Conservation (phyloP, 441 rosid species). For the Eutrema salsugineum region DNA sequence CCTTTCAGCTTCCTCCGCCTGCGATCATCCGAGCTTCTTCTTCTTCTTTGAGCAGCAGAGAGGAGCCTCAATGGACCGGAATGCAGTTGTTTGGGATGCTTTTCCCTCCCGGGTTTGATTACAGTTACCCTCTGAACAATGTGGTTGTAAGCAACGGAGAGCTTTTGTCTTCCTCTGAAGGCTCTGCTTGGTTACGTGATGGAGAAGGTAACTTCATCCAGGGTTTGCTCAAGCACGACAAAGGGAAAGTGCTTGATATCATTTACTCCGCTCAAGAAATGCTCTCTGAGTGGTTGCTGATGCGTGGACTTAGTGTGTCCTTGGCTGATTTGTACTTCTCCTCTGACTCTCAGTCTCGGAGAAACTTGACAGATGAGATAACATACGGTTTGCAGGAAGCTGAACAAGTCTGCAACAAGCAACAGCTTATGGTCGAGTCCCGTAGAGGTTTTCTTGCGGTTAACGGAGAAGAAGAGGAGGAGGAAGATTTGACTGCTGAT, state of each 20-base stretch:
- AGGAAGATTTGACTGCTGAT: constrained; percentile 38
- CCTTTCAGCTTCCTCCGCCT: constrained; percentile 39
- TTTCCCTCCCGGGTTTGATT: constrained; percentile 66
- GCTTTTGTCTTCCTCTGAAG: constrained; percentile 60
- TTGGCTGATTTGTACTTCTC: constrained; percentile 70
- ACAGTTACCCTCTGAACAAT: constrained; percentile 40
- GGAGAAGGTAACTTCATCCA: constrained; percentile 71
- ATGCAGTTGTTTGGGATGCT: constrained; percentile 84
- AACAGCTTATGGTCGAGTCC: constrained; percentile 76
- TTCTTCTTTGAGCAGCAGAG: constrained; percentile 16
- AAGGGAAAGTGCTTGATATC: constrained; percentile 54
- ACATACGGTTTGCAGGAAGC: constrained; percentile 71
- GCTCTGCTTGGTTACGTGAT: constrained; percentile 81
- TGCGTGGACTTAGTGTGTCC: constrained; percentile 87
- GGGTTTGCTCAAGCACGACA: constrained; percentile 51
- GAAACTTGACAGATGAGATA: constrained; percentile 71
- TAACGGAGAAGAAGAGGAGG: constrained; percentile 36
- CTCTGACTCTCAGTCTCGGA: constrained; percentile 45
- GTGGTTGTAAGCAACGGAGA: constrained; percentile 68
- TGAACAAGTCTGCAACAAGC: constrained; percentile 52
- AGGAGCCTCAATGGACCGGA: constrained; percentile 72
- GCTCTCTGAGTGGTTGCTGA: constrained; percentile 86
- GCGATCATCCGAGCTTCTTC: constrained; percentile 55
- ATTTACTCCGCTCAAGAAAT: constrained; percentile 69
- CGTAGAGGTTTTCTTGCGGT: constrained; percentile 55